phyloP scores from a whole-genome alignment of 176 grass and related monocot genomes.

The Tillandsia fasciculata region DNA sequence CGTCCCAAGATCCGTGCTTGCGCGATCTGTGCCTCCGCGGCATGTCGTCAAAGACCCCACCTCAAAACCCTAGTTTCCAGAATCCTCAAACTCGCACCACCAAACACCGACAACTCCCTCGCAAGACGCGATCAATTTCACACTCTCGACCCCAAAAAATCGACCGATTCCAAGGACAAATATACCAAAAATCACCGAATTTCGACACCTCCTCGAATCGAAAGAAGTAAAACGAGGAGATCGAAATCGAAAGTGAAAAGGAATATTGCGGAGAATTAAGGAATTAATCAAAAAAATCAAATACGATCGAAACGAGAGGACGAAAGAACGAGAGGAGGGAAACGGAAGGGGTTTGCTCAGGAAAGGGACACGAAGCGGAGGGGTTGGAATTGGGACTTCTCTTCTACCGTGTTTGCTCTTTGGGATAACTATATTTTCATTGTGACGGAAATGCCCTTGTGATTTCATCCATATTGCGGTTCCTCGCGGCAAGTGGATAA shows the following conservation, averaged over 20 bases:
- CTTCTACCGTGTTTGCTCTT: not conserved
- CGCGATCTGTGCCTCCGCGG: slow-evolving; percentile 19
- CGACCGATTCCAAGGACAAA: not conserved
- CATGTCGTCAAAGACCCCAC: slow-evolving; percentile 8
- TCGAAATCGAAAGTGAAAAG: not conserved
- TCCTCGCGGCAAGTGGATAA: not conserved
- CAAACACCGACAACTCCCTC: not conserved
- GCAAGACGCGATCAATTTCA: not conserved
- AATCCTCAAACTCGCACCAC: not conserved
- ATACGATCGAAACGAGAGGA: not conserved
- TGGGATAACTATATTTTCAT: not conserved
- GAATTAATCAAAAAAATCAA: no score
- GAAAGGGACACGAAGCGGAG: not conserved
- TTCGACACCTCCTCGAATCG: not conserved
- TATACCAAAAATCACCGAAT: not conserved
- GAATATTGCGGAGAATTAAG: no score
- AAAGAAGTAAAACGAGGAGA: slow-evolving; percentile 4
- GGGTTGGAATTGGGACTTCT: not conserved
- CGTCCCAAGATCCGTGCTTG: slow-evolving; percentile 15
- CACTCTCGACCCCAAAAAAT: not conserved
- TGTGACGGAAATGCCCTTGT: not conserved
- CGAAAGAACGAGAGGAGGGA: not conserved
- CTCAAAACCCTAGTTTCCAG: slow-evolving; percentile 5
- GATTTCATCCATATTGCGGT: not conserved
- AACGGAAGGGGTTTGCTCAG: not conserved